Percentiles rank a stretch among this genome's conserved stretches.
These are phyloP conservation scores for Fusarium sp. DNA, from an alignment of 2,329 filamentous ascomycete species.

Conservation along the genomic window DNA sequence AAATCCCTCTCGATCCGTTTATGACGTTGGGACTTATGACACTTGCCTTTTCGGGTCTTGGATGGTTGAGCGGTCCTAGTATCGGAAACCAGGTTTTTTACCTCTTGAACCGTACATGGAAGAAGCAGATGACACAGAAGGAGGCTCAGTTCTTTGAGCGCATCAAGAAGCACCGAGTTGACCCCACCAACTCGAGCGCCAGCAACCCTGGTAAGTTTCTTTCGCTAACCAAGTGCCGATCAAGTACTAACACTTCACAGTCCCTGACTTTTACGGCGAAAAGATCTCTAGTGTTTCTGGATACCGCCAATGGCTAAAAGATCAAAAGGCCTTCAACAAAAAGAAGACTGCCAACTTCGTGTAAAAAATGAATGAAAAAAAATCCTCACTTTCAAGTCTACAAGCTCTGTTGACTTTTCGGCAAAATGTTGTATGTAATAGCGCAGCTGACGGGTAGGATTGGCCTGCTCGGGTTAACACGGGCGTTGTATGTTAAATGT, in stretches of 20 bases:
- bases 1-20: conserved; percentile 88
- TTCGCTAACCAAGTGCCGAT: not conserved
- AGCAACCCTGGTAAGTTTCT: conserved; percentile 77
- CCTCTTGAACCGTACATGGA: conserved; percentile 77
- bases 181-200: conserved; percentile 88
- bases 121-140: conserved; percentile 83
- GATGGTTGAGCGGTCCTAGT: conserved; percentile 89
- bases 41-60: conserved; percentile 79
- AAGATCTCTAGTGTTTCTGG: conserved; percentile 94
- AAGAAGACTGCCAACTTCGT: conserved; percentile 82
- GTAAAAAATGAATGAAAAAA: conserved; percentile 52
- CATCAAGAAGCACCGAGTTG: conserved; percentile 92
- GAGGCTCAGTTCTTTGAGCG: conserved; percentile 93
- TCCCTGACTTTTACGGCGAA: conserved; percentile 98
- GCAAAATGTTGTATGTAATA: conserved; percentile 41
- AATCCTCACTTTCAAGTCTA: conserved; percentile 7
- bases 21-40: conserved; percentile 86
- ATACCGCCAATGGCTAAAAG: conserved; percentile 96
- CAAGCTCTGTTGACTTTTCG: conserved; percentile 15
- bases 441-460: conserved; percentile 41
- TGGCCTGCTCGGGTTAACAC: conserved; percentile 34
- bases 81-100: conserved; percentile 86
- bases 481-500: conserved; percentile 51
- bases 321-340: conserved; percentile 96
- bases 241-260: conserved; percentile 56